Base-by-base conservation (phyloP, 2,329 filamentous ascomycete species). In the Monilinia polystroma region DNA sequence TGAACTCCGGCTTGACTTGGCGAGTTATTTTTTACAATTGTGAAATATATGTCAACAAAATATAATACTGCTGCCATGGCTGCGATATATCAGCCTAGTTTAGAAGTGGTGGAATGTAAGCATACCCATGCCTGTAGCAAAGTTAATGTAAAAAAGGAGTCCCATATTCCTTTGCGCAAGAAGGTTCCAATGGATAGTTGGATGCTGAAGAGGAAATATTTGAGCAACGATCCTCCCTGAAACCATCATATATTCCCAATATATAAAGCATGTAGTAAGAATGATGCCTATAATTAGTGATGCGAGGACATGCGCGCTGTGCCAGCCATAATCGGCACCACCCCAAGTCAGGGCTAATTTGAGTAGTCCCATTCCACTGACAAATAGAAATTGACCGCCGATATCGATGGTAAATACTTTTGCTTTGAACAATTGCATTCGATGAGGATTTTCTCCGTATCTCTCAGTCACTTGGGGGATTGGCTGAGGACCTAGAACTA, bases 341-440 rank as follows among this genome's bases (percentile, higher is more conserved):
- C 45, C 45, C 20, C 45, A 47, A 47, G 45, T 47, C 20, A 47
- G 45, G 20, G 45, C 18, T 8, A 47, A 47, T 16, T 4, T 47
- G 45, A 47, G 3, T 47, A 47, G 45, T 47, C 45, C 45, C 45
- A n/a, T 47, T 20, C 5, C 45, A 47, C 45, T 10, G 45, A n/a
- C 20, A 47, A 47, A 47, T 18, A 47, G 20, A 47, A n/a, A 47
- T 47, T 86, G 83, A 2, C 85, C 86, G 26, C 83, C 81, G 38
- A 80, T 75, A 70, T 89, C 86, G 47, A 88, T 75, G 0, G 82
- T 86, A 26, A 78, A 78, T 4, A 88, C 75, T 26, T 83, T 80
- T 7, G 79, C 77, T 0, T 75, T 62, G 51, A 72, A 70, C 3
- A 47, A 67, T 52, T 69, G 70, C 2, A 53, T 60, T n/a, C 68